phyloP scores from a whole-genome alignment of 495 filamentous ascomycete species.

The Aspergillus incahuasiensis region DNA sequence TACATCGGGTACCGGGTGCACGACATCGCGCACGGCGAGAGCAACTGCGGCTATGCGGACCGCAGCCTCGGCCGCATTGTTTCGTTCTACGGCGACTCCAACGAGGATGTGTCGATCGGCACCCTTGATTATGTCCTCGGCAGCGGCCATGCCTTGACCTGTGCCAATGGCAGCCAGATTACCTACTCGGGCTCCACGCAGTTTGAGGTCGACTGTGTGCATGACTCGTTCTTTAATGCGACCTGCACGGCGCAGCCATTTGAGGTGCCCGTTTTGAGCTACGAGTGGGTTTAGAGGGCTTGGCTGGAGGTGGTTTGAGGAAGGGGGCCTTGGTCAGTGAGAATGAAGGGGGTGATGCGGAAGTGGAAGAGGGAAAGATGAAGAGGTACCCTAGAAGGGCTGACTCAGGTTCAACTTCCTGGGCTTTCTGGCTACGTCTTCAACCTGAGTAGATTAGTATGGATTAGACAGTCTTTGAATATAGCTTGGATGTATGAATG shows the following conservation, averaged over 20 bases:
- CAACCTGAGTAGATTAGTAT: too few relatives aligned
- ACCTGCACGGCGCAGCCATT: conserved; percentile 31
- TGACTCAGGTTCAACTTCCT: too few relatives aligned
- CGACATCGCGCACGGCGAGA: conserved; percentile 30
- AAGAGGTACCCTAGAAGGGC: too few relatives aligned
- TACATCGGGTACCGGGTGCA: conserved; percentile 36
- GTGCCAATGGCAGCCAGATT: conserved; percentile 32
- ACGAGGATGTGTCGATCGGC: conserved; percentile 19
- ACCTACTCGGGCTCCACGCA: conserved; percentile 31
- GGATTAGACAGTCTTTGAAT: too few relatives aligned
- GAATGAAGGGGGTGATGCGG: too few relatives aligned
- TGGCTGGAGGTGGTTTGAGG: too few relatives aligned
- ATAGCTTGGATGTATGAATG: too few relatives aligned
- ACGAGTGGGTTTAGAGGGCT: conserved; percentile 23
- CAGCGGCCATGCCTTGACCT: conserved; percentile 29
- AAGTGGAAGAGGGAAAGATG: too few relatives aligned
- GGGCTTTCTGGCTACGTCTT: too few relatives aligned
- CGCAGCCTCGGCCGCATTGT: conserved; percentile 28
- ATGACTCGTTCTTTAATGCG: conserved; percentile 31
- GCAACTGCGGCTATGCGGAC: conserved; percentile 35
- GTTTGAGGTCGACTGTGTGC: conserved; percentile 24
- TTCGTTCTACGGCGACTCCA: conserved; percentile 31
- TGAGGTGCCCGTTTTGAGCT: conserved; percentile 29
- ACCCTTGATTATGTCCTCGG: conserved; percentile 33
- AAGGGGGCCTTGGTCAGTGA: too few relatives aligned